Evolutionary conservation across 257 asterid species (phyloP).

Genomic region (Ilex aquifolium): DNA sequence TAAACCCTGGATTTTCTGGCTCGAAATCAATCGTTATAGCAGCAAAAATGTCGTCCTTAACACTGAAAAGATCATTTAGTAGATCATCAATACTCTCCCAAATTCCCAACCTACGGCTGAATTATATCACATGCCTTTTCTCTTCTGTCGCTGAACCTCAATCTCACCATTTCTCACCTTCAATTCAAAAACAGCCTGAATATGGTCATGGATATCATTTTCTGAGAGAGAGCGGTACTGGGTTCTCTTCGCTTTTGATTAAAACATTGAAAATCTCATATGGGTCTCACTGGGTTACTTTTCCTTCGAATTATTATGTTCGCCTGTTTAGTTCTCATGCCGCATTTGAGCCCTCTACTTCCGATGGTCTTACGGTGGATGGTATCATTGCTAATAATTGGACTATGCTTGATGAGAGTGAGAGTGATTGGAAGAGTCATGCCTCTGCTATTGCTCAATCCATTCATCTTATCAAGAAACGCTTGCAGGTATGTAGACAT

Average conservation of each 20-base stretch:
- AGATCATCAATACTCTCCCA: constrained; percentile 14
- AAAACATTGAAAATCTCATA: constrained; percentile 18
- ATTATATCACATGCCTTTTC: constrained; percentile 14
- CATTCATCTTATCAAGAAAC: constrained; percentile 80
- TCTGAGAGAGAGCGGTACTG: constrained; percentile 9
- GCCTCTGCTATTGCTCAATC: constrained; percentile 92
- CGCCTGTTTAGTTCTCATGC: constrained; percentile 48
- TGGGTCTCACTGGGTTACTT: constrained; percentile 12
- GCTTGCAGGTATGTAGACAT: constrained; percentile 64
- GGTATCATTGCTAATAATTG: constrained; percentile 70
- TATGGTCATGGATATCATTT: constrained; percentile 18
- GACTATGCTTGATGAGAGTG: constrained; percentile 59
- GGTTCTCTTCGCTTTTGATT: constrained; percentile 18
- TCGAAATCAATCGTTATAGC: too few species aligned
- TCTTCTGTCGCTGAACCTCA: constrained; percentile 33
- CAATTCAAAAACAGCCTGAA: constrained; percentile 9
- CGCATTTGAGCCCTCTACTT: constrained; percentile 55
- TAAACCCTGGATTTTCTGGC: too few species aligned
- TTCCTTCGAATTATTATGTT: not conserved
- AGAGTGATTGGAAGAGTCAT: constrained; percentile 88
- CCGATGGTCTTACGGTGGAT: constrained; percentile 84
- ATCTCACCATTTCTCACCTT: constrained; percentile 16
- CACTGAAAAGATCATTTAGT: constrained; percentile 30
- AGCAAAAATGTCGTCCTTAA: constrained; percentile 39
- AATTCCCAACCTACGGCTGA: constrained; percentile 17